A percentile compares a stretch with the other conserved stretches of the same genome.
Evolutionary conservation across 306 rosid genomes (phyloP).

Genomic region (Inga leiocalycina): DNA sequence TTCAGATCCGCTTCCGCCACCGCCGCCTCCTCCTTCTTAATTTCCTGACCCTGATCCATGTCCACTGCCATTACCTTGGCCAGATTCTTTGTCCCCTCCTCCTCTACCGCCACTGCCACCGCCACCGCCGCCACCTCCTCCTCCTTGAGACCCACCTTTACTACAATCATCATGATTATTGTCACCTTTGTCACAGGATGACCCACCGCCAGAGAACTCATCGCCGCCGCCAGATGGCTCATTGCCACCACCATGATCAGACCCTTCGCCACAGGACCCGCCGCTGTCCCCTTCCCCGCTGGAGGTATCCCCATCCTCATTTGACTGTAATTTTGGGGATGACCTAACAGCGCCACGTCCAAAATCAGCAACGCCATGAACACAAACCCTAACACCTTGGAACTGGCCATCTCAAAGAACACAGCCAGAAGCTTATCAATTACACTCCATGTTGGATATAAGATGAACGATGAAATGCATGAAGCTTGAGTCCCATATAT

Average conservation of each 20-base stretch:
- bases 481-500: neutral
- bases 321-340: neutral
- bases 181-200: too few relatives aligned
- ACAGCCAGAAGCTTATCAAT: neutral
- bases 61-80: neutral
- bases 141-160: too few relatives aligned
- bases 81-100: neutral
- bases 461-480: neutral
- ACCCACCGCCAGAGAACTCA: too few relatives aligned
- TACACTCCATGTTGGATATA: neutral
- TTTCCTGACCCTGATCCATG: neutral
- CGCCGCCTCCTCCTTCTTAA: neutral
- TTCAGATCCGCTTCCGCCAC: neutral
- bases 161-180: too few relatives aligned
- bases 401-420: constrained; percentile 49
- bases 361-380: constrained; percentile 60
- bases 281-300: neutral
- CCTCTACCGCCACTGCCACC: neutral
- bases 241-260: too few relatives aligned
- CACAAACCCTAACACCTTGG: constrained; percentile 52
- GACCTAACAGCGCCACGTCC: constrained; percentile 66
- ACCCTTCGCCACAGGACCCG: too few relatives aligned
- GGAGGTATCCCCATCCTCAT: too few relatives aligned
- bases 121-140: too few relatives aligned
- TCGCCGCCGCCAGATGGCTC: too few relatives aligned